Evolutionary conservation across 345 rosid species (phyloP), one percentile per base, ranked within the genome.

Genomic region (Adansonia digitata): DNA sequence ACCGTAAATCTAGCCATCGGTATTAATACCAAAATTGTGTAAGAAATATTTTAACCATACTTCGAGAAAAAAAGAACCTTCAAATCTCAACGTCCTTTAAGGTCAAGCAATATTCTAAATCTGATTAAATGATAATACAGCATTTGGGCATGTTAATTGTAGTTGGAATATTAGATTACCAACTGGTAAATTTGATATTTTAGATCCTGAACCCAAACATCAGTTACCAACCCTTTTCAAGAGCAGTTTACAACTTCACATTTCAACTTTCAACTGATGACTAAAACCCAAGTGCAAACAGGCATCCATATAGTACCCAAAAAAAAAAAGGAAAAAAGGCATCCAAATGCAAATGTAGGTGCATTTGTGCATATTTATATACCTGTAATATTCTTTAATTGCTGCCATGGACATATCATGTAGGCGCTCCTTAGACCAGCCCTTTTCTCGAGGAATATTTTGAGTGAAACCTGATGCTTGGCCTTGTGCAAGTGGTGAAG

Each of bases 371-470:
- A n/a, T n/a, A n/a, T n/a, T n/a, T n/a, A n/a, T n/a, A 71, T 88
- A 96, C 99, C 99, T 93, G 82, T 93, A 96, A 83, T 79, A 96
- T 85, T 96, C 99, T 82, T 85, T 92, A 71, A 96, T 93, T 61
- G 99, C 90, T 43, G 83, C 83, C 82, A 90, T 68, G 59, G 94
- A 93, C 97, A 75, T 81, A 17, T 83, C 85, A 3, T 71, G 81
- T 48, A 92, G 78, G 35, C 48, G 84, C 75, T 90, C 98, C 71
- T 93, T 98, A 56, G 92, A 52, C 81, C 65, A 79, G 67, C 71
- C 74, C 71, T 79, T 88, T 69, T 89, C 98, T 9, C 81, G 81
- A 48, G 92, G 81, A 70, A 74, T 65, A 78, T 79, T 85, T 73
- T 79, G 88, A 26, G 88, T 11, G 17, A 60, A 34, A 31, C 85